Evolutionary conservation across 345 rosid genomes (phyloP).

Genomic region (Kernera saxatilis): DNA sequence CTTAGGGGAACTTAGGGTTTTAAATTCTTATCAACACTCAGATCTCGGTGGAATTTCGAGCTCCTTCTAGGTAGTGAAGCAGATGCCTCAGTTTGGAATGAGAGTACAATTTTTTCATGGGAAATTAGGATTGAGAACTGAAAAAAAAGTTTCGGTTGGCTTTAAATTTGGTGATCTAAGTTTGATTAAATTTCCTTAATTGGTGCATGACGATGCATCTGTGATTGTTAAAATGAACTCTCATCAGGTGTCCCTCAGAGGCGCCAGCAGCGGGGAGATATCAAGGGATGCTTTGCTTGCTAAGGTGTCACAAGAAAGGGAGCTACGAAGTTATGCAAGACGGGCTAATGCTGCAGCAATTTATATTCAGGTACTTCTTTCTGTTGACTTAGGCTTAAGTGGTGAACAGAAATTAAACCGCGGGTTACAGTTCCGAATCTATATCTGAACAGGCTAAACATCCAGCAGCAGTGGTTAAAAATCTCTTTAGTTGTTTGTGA

Average conservation of each 20-base stretch:
- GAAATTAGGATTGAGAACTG: neutral
- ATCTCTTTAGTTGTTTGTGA: neutral
- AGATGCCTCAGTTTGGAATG: neutral
- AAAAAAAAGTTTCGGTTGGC: neutral
- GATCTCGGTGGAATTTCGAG: neutral
- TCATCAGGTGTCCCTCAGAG: slow-evolving; percentile 83
- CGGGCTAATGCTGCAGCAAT: slow-evolving; percentile 67
- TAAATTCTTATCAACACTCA: neutral
- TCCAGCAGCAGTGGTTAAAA: neutral
- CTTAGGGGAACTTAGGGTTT: neutral
- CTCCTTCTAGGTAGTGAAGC: neutral
- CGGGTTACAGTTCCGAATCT: neutral
- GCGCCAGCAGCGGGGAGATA: slow-evolving; percentile 85
- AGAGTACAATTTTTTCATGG: neutral
- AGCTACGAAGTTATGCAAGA: slow-evolving; percentile 68
- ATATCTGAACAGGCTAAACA: too few species aligned
- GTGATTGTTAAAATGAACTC: neutral
- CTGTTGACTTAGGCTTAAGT: neutral
- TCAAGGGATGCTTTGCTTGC: slow-evolving; percentile 88
- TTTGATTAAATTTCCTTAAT: neutral
- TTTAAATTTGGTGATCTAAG: neutral
- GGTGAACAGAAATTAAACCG: neutral
- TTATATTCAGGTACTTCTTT: slow-evolving; percentile 52
- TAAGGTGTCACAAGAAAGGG: slow-evolving; percentile 77
- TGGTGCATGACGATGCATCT: neutral